A percentile compares a stretch with the other conserved stretches of the same genome.
Conservation (phyloP, 768 basidiomycete genomes). For the Leccinum rimulosum region DNA sequence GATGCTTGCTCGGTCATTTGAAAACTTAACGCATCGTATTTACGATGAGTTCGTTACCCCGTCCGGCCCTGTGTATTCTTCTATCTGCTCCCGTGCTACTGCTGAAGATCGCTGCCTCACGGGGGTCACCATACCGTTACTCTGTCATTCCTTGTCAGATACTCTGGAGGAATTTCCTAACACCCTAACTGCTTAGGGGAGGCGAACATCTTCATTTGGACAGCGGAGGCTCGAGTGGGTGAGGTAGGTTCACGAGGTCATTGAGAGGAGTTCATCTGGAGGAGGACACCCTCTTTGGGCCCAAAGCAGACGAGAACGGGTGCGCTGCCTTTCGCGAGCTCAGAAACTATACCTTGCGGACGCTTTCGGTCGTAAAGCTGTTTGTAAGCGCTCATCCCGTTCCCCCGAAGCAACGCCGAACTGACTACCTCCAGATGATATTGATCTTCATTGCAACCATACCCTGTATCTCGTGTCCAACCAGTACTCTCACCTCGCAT, state of each 20-base stretch:
- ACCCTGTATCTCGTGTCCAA: conserved; percentile 62
- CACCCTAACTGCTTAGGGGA: conserved; percentile 24
- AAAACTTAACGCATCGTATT: conserved; percentile 51
- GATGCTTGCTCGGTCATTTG: conserved; percentile 41
- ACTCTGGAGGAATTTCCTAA: conserved; percentile 49
- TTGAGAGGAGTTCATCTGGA: no score
- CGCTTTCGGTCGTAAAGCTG: conserved; percentile 63
- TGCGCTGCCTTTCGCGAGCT: not conserved
- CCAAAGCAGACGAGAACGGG: no score
- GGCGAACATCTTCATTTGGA: no score
- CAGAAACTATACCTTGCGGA: conserved; percentile 50
- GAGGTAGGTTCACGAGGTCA: no score
- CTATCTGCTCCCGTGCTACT: conserved; percentile 47
- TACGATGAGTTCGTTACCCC: conserved; percentile 39
- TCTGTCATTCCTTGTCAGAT: conserved; percentile 47
- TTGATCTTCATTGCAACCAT: conserved; percentile 78
- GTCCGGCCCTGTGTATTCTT: conserved; percentile 46
- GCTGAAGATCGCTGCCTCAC: conserved; percentile 39
- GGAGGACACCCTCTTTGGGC: no score
- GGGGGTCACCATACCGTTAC: conserved; percentile 43
- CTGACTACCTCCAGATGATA: conserved; percentile 48
- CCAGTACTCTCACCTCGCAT: conserved; percentile 34
- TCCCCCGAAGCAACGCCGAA: not conserved
- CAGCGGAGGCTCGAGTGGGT: no score
- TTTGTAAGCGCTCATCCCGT: conserved; percentile 42